Percentiles rank a stretch among this genome's conserved stretches.
phyloP scores from a whole-genome alignment of 23 red algal genomes.

The Porphyridium purpureum region DNA sequence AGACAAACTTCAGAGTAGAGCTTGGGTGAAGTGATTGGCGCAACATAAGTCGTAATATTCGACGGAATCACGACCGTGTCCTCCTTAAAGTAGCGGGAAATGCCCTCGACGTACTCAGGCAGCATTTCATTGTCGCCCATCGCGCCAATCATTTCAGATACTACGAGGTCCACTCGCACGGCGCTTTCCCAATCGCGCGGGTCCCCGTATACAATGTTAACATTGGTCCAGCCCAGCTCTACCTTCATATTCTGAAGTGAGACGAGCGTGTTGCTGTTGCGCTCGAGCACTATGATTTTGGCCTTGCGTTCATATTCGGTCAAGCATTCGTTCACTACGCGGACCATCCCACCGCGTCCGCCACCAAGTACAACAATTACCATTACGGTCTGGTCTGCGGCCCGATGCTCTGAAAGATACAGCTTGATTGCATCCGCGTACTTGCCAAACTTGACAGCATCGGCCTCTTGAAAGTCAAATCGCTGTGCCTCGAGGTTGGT shows the following conservation, averaged over 20 bases:
- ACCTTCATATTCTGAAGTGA: conserved; percentile 51
- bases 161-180: conserved; percentile 42
- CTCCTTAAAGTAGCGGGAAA: conserved; percentile 25
- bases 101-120: conserved; percentile 64
- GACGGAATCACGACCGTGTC: conserved; percentile 11
- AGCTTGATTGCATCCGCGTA: conserved; percentile 57
- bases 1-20: no score
- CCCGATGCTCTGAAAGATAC: no score
- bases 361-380: conserved; percentile 75
- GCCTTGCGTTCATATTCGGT: conserved; percentile 7
- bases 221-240: conserved; percentile 53
- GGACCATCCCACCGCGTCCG: conserved; percentile 46
- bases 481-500: conserved; percentile 51
- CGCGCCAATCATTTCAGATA: conserved; percentile 58
- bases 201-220: conserved; percentile 31
- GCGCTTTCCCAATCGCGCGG: conserved; percentile 22
- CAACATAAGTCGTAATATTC: conserved; percentile 2
- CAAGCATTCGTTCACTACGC: conserved; percentile 25
- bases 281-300: conserved; percentile 49
- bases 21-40: background rate
- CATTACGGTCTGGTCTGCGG: no score
- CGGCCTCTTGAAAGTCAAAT: conserved; percentile 62
- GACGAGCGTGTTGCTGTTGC: conserved; percentile 54
- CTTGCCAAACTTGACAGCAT: conserved; percentile 43
- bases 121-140: conserved; percentile 77